These are phyloP conservation scores for Bretschneidera sinensis DNA, from an alignment of 345 rosid species.

Conservation along the genomic window DNA sequence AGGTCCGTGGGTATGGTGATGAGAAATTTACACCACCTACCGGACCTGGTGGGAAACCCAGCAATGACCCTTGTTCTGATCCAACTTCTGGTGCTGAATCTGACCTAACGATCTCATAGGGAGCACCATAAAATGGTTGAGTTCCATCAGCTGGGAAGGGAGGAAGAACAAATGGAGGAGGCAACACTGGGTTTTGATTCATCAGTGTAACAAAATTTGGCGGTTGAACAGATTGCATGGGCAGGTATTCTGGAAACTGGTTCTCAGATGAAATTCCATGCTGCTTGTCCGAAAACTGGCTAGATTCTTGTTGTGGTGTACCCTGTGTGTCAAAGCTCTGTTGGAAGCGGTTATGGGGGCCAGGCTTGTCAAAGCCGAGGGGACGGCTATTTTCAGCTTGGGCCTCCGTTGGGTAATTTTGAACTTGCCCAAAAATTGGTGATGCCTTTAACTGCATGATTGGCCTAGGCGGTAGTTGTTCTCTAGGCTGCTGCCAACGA, in stretches of 20 bases:
- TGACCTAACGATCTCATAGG: slow-evolving; percentile 47
- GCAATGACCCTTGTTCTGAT: slow-evolving; percentile 64
- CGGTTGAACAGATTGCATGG: slow-evolving; percentile 57
- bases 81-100: slow-evolving; percentile 53
- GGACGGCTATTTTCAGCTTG: slow-evolving; percentile 45
- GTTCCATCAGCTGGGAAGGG: slow-evolving; percentile 62
- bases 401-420: slow-evolving; percentile 36
- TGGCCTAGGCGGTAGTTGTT: slow-evolving; percentile 56
- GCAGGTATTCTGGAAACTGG: slow-evolving; percentile 60
- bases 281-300: slow-evolving; percentile 45
- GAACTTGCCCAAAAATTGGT: slow-evolving; percentile 50
- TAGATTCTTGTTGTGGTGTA: slow-evolving; percentile 42
- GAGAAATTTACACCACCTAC: slow-evolving; percentile 44
- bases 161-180: slow-evolving; percentile 54
- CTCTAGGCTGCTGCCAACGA: slow-evolving; percentile 45
- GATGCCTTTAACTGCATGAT: slow-evolving; percentile 42
- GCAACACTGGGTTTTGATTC: slow-evolving; percentile 52
- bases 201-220: slow-evolving; percentile 57
- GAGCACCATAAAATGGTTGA: slow-evolving; percentile 57
- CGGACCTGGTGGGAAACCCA: slow-evolving; percentile 66
- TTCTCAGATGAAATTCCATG: slow-evolving; percentile 42
- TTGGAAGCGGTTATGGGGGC: slow-evolving; percentile 35
- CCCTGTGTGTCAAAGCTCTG: slow-evolving; percentile 32
- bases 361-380: slow-evolving; percentile 64
- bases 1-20: slow-evolving; percentile 54